Percentiles rank a stretch among this genome's conserved stretches.
These are phyloP conservation scores for Leucaena leucocephala DNA, from an alignment of 306 rosid species.

Conservation along the genomic window DNA sequence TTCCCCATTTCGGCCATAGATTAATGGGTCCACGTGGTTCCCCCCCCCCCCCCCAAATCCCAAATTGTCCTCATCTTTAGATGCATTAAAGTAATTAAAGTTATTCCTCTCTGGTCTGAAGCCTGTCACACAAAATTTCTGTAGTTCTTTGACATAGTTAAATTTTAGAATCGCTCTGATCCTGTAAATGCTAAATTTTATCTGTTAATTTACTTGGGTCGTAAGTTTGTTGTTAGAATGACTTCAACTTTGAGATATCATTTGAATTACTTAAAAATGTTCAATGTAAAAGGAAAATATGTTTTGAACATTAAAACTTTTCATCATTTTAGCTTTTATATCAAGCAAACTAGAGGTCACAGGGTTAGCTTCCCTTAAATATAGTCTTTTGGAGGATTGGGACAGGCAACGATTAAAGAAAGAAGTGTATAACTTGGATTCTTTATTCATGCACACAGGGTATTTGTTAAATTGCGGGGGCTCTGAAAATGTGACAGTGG, in stretches of 20 bases:
- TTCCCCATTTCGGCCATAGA: neutral
- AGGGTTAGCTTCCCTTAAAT: neutral
- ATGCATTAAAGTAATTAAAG: neutral
- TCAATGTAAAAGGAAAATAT: neutral
- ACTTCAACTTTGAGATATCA: neutral
- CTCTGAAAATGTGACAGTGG: constrained; percentile 37
- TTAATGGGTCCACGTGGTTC: neutral
- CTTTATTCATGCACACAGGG: constrained; percentile 50
- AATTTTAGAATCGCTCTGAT: neutral
- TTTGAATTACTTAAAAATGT: neutral
- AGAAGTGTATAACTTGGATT: constrained; percentile 12
- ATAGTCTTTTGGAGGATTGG: neutral
- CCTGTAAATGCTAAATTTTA: neutral
- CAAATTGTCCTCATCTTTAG: neutral
- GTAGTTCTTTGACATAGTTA: neutral
- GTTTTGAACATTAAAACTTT: neutral
- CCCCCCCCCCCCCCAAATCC: too few relatives aligned
- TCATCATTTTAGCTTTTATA: neutral
- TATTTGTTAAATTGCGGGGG: constrained; percentile 72
- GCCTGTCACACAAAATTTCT: neutral
- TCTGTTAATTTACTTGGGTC: neutral
- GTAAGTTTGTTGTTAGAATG: neutral
- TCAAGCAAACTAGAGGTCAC: neutral
- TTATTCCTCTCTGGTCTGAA: neutral
- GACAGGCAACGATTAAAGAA: neutral